Conservation (phyloP, 257 asterid genomes). For the Buddleja alternifolia region DNA sequence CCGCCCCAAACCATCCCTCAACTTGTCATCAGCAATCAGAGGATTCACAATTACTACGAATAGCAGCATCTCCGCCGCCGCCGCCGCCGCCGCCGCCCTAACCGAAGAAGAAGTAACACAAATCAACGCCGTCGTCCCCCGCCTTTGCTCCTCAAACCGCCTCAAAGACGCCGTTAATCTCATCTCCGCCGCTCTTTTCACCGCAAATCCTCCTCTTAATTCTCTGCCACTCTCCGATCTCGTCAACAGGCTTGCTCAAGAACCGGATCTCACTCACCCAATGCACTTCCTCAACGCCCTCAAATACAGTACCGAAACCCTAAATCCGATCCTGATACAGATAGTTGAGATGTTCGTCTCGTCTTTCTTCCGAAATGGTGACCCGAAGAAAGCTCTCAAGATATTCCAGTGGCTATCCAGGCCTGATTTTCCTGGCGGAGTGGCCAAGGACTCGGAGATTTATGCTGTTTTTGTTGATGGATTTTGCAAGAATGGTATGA, state of each 20-base stretch:
- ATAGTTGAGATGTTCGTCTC: constrained; percentile 41
- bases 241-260: constrained; percentile 40
- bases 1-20: constrained; percentile 21
- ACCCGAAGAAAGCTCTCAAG: constrained; percentile 48
- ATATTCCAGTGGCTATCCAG: constrained; percentile 55
- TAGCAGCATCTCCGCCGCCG: constrained; percentile 8
- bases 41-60: constrained; percentile 12
- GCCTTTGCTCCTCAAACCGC: constrained; percentile 54
- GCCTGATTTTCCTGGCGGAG: constrained; percentile 46
- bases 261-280: constrained; percentile 53
- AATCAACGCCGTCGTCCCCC: constrained; percentile 56
- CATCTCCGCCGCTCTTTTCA: constrained; percentile 50
- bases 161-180: constrained; percentile 52
- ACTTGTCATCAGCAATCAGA: constrained; percentile 5
- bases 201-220: constrained; percentile 43
- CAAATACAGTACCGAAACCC: constrained; percentile 39
- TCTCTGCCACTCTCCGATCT: constrained; percentile 48
- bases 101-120: constrained; percentile 47
- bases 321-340: constrained; percentile 31
- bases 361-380: constrained; percentile 35
- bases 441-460: constrained; percentile 34
- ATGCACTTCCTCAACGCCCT: constrained; percentile 66
- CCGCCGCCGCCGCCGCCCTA: constrained; percentile 33
- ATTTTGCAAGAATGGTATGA: constrained; percentile 47
- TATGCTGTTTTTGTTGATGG: constrained; percentile 48